These are phyloP conservation scores for Cupressus sempervirens DNA, from an alignment of 75 land plant species.

Conservation along the genomic window DNA sequence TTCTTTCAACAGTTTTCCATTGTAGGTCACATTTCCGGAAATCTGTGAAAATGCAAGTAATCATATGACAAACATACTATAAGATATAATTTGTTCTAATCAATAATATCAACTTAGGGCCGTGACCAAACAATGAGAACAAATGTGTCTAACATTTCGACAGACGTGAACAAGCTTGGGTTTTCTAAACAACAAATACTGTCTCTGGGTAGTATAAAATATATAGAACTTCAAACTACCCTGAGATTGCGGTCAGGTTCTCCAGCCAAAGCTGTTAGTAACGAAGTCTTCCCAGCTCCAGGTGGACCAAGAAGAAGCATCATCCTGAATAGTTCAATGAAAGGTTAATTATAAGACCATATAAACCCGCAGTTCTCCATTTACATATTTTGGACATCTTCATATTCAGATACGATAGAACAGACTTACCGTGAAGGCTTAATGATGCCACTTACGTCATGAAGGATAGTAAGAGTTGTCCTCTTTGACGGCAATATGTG, in stretches of 20 bases:
- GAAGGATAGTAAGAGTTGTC: slow-evolving; percentile 43
- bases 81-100: neutral
- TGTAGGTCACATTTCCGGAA: slow-evolving; percentile 62
- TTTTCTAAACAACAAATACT: neutral
- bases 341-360: neutral
- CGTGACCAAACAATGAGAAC: neutral
- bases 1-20: slow-evolving; percentile 51
- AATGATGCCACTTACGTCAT: slow-evolving; percentile 68
- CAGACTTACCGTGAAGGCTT: slow-evolving; percentile 50
- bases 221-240: slow-evolving; percentile 18
- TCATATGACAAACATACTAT: neutral
- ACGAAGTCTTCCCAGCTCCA: slow-evolving; percentile 68
- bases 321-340: slow-evolving; percentile 38
- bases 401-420: neutral
- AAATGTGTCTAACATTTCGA: neutral
- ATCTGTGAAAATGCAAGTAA: slow-evolving; percentile 19
- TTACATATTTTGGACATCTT: slow-evolving; percentile 21
- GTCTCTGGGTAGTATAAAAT: neutral
- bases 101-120: neutral
- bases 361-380: neutral
- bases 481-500: slow-evolving; percentile 41
- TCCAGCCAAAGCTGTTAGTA: slow-evolving; percentile 71
- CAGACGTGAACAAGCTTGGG: neutral
- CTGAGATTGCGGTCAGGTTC: slow-evolving; percentile 44
- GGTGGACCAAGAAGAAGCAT: slow-evolving; percentile 82